Conservation (phyloP, 495 filamentous ascomycete genomes). For the Parachaetomium inaequale region DNA sequence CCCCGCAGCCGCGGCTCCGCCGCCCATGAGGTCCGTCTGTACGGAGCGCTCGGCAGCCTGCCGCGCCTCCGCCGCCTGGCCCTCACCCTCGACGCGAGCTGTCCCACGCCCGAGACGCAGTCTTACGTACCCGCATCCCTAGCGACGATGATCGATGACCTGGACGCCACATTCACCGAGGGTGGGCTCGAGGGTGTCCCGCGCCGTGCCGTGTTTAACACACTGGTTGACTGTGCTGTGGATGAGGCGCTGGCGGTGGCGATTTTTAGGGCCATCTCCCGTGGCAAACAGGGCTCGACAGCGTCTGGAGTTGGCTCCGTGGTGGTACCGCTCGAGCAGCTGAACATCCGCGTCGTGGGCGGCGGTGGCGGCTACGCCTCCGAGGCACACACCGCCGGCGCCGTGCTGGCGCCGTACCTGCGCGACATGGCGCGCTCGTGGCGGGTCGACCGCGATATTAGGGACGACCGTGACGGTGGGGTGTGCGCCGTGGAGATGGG, state of each 20-base stretch:
- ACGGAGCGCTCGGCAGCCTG: neutral
- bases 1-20: neutral
- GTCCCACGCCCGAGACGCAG: neutral
- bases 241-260: neutral
- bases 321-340: neutral
- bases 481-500: neutral
- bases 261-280: conserved; percentile 1
- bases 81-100: neutral
- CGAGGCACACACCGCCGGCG: too few species aligned
- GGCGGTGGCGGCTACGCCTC: neutral
- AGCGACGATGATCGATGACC: neutral
- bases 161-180: neutral
- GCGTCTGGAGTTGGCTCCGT: neutral
- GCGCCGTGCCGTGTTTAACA: neutral
- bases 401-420: neutral
- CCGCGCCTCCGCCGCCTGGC: neutral
- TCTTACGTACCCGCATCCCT: neutral
- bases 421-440: neutral
- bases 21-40: neutral
- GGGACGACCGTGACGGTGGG: neutral
- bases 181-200: neutral
- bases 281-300: neutral
- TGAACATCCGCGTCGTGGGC: neutral
- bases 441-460: neutral
- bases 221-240: neutral